These are phyloP conservation scores for Penicillium riverlandense DNA, from an alignment of 495 filamentous ascomycete species.

Conservation along the genomic window DNA sequence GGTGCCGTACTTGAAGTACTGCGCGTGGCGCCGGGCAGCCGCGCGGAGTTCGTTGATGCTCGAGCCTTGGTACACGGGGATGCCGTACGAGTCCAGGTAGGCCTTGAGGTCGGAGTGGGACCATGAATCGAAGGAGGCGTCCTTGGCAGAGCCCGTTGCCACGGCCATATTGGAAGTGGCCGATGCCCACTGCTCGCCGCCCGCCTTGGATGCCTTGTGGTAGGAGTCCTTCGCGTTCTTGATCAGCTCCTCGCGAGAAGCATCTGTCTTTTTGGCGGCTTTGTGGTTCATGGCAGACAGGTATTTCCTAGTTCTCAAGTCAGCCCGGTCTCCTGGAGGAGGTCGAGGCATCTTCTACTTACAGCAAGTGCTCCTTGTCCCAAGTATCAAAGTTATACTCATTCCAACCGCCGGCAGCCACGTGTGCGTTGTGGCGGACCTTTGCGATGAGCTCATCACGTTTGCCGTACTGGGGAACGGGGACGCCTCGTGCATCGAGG, in stretches of 20 bases:
- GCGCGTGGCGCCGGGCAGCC: constrained; percentile 61
- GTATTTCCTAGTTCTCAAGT: constrained; percentile 48
- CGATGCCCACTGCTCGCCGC: constrained; percentile 62
- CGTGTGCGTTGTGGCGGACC: constrained; percentile 66
- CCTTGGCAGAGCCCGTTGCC: constrained; percentile 63
- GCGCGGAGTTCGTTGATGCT: constrained; percentile 57
- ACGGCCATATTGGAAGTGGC: constrained; percentile 65
- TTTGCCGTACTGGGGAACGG: constrained; percentile 69
- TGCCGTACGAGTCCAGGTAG: constrained; percentile 75
- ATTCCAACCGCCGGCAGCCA: constrained; percentile 61
- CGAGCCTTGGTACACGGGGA: constrained; percentile 65
- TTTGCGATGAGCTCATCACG: constrained; percentile 72
- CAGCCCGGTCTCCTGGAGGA: constrained; percentile 2
- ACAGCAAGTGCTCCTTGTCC: constrained; percentile 69
- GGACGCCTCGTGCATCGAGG: constrained; percentile 45
- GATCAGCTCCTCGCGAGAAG: constrained; percentile 65
- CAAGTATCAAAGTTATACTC: constrained; percentile 85
- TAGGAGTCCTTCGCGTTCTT: constrained; percentile 67
- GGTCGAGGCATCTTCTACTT: constrained; percentile 10
- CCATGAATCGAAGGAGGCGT: constrained; percentile 71
- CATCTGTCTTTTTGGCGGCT: constrained; percentile 53
- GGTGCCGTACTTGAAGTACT: constrained; percentile 74
- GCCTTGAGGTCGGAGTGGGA: constrained; percentile 72
- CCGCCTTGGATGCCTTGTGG: constrained; percentile 58
- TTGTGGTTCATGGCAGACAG: constrained; percentile 63